phyloP scores from a whole-genome alignment of 305 asterid species.

The Rubia peregrina region DNA sequence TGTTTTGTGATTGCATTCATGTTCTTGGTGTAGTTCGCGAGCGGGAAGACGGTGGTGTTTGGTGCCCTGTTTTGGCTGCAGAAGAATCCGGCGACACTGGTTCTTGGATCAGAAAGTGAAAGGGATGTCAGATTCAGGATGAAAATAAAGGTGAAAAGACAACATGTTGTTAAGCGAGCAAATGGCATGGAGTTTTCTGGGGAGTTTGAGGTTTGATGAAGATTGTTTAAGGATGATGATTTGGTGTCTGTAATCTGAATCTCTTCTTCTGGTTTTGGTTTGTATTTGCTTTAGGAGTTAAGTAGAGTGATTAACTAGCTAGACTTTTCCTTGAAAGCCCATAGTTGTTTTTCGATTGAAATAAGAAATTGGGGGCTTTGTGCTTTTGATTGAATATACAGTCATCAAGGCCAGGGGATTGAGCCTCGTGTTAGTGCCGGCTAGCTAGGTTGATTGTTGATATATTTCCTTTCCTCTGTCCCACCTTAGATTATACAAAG shows the following conservation, averaged over 20 bases:
- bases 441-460: too few species aligned
- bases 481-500: too few species aligned
- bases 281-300: neutral
- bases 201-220: too few species aligned
- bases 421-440: neutral
- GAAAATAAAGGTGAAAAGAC: constrained; percentile 5
- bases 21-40: constrained; percentile 23
- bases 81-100: constrained; percentile 48
- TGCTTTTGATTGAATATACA: neutral
- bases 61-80: constrained; percentile 42
- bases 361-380: too few species aligned
- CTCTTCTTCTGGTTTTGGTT: neutral
- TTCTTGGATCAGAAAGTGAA: constrained; percentile 47
- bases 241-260: neutral
- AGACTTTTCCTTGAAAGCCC: neutral
- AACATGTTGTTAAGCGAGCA: constrained; percentile 3
- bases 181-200: constrained; percentile 12
- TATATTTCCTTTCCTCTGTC: too few species aligned
- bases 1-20: constrained; percentile 53
- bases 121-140: neutral
- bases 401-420: neutral
- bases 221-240: neutral
- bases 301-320: neutral
- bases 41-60: constrained; percentile 39
- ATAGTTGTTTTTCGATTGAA: too few species aligned